Percentiles rank a stretch among this genome's conserved stretches.
Evolutionary conservation across 2,329 filamentous ascomycete genomes (phyloP).

Genomic region (Bimuria novae-zelandiae): DNA sequence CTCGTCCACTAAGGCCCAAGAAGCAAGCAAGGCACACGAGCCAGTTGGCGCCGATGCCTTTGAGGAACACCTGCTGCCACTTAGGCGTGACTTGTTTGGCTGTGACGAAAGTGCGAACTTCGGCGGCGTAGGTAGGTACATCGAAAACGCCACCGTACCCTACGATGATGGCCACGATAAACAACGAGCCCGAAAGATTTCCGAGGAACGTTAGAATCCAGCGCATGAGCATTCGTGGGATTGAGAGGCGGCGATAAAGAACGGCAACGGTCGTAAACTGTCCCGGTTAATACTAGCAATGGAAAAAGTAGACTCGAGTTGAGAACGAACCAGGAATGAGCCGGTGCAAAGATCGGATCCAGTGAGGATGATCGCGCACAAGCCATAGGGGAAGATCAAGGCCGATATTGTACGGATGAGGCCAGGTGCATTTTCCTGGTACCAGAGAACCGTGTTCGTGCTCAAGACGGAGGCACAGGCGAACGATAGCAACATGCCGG

Average conservation of each 20-base stretch:
- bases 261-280: slow-evolving; percentile 22
- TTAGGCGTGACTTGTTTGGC: slow-evolving; percentile 23
- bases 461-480: slow-evolving; percentile 27
- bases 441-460: slow-evolving; percentile 19
- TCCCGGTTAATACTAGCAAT: background rate
- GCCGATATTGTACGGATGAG: slow-evolving; percentile 37
- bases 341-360: slow-evolving; percentile 42
- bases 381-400: slow-evolving; percentile 42
- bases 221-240: slow-evolving; percentile 44
- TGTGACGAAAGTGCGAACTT: slow-evolving; percentile 21
- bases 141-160: slow-evolving; percentile 57
- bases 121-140: slow-evolving; percentile 17
- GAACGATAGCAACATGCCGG: slow-evolving; percentile 58
- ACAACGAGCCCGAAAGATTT: slow-evolving; percentile 56
- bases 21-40: slow-evolving; percentile 29
- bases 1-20: slow-evolving; percentile 26
- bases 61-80: slow-evolving; percentile 26
- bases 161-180: slow-evolving; percentile 55
- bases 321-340: slow-evolving; percentile 22
- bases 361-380: slow-evolving; percentile 38
- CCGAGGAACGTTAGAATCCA: slow-evolving; percentile 56
- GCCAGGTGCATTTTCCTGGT: slow-evolving; percentile 24
- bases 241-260: slow-evolving; percentile 30
- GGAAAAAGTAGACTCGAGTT: background rate
- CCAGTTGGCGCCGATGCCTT: slow-evolving; percentile 29